A percentile compares a stretch with the other conserved stretches of the same genome.
These are phyloP conservation scores for Karstenula rhodostoma DNA, from an alignment of 2,329 filamentous ascomycete species.

Conservation along the genomic window DNA sequence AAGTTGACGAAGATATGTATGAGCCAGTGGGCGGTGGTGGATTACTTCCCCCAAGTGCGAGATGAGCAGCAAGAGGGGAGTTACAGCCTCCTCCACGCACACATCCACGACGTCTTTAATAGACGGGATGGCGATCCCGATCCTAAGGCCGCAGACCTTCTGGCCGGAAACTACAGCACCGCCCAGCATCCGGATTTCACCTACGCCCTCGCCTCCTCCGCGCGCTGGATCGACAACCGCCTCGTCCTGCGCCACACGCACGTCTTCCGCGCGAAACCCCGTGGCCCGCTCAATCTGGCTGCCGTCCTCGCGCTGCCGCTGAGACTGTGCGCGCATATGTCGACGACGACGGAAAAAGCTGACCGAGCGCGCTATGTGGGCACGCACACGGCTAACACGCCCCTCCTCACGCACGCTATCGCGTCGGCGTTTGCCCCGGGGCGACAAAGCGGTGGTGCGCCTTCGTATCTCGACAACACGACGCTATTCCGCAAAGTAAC, in stretches of 20 bases:
- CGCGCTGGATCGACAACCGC: conserved; percentile 1
- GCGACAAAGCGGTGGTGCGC: neutral
- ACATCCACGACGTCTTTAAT: conserved; percentile 3
- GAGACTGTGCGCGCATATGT: conserved; percentile 11
- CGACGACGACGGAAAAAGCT: neutral
- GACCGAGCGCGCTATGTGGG: neutral
- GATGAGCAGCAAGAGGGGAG: neutral
- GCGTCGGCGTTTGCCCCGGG: neutral
- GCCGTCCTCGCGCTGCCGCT: conserved; percentile 7
- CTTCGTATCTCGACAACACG: too few species aligned
- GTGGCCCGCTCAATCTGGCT: neutral
- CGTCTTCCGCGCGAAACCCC: neutral
- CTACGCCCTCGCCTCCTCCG: neutral
- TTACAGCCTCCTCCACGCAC: conserved; percentile 8
- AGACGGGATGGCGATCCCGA: neutral
- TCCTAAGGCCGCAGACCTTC: neutral
- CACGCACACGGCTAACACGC: neutral
- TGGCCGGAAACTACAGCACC: neutral
- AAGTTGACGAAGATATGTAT: conserved; percentile 13
- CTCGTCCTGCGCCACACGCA: conserved; percentile 14
- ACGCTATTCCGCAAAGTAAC: neutral
- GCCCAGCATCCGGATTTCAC: neutral
- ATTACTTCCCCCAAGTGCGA: conserved; percentile 6
- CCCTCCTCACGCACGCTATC: conserved; percentile 13
- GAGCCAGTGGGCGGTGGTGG: conserved; percentile 12